Evolutionary conservation across 352 stramenopile species (phyloP).

Genomic region (Globisporangium rhizosaccharum): DNA sequence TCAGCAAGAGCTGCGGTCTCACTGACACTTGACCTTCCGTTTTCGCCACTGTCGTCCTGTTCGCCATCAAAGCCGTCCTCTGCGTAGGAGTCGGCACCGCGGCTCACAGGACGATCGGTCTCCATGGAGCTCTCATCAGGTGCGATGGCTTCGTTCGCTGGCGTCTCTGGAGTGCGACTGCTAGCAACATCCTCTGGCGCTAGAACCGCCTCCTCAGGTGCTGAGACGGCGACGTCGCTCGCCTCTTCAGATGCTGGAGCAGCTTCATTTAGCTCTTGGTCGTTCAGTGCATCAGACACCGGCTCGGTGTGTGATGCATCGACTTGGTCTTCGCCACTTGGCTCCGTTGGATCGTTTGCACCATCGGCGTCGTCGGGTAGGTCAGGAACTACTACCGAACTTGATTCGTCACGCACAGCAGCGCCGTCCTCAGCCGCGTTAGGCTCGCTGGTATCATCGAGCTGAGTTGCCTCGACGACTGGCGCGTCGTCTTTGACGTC

Average conservation of each 20-base stretch:
- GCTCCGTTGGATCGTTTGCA: neutral
- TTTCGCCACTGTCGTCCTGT: neutral
- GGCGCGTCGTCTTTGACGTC: too few species aligned
- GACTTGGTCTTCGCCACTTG: neutral
- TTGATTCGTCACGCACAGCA: too few species aligned
- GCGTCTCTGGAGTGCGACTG: neutral
- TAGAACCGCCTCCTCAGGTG: neutral
- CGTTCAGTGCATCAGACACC: neutral
- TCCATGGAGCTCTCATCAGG: neutral
- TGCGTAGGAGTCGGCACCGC: constrained; percentile 11
- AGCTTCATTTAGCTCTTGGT: neutral
- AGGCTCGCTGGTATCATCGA: too few species aligned
- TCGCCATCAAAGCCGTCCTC: constrained; percentile 13
- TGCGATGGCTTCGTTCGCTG: neutral
- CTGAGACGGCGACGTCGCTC: neutral
- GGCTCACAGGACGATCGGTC: constrained; percentile 7
- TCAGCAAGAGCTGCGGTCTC: neutral
- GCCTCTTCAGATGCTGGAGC: neutral
- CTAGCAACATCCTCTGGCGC: neutral
- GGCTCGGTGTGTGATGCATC: neutral
- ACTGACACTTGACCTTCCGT: neutral
- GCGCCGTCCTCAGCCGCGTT: too few species aligned
- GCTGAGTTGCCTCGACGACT: too few species aligned
- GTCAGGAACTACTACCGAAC: too few species aligned
- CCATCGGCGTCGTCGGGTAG: too few species aligned